phyloP scores from a whole-genome alignment of 768 basidiomycete genomes.

The Pisolithus marmoratus region DNA sequence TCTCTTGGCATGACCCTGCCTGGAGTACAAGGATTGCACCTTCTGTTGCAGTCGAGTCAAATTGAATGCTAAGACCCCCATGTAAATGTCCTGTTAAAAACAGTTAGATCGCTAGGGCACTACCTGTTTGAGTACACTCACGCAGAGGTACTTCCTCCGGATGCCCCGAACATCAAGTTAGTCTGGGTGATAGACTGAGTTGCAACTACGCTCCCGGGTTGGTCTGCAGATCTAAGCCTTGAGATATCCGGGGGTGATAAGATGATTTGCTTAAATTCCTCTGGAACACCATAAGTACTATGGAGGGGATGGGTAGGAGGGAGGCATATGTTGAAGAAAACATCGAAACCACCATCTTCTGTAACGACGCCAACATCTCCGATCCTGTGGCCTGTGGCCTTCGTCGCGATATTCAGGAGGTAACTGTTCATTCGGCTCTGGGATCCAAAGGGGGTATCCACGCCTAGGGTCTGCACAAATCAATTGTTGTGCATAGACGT shows the following conservation, averaged over 20 bases:
- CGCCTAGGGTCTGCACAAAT: too few relatives aligned
- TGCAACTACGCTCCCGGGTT: not conserved
- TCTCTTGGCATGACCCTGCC: slow-evolving; percentile 24
- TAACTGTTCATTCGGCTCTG: too few relatives aligned
- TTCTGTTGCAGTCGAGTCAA: slow-evolving; percentile 14
- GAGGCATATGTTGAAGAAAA: too few relatives aligned
- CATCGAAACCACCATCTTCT: too few relatives aligned
- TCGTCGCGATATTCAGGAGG: too few relatives aligned
- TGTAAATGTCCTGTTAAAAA: too few relatives aligned
- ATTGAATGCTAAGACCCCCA: too few relatives aligned
- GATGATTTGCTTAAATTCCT: not conserved
- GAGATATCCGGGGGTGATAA: not conserved
- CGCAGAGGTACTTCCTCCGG: not conserved
- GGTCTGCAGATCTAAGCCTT: not conserved
- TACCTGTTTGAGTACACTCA: not conserved
- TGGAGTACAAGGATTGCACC: slow-evolving; percentile 32
- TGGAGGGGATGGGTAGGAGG: not conserved
- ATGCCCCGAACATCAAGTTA: not conserved
- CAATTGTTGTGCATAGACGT: too few relatives aligned
- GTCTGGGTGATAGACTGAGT: not conserved
- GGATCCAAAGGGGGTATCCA: too few relatives aligned
- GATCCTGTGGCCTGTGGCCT: too few relatives aligned
- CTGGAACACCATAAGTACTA: not conserved
- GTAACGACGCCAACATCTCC: too few relatives aligned
- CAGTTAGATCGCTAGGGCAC: too few relatives aligned